phyloP scores from a whole-genome alignment of 495 filamentous ascomycete species.

The Podospora conica region DNA sequence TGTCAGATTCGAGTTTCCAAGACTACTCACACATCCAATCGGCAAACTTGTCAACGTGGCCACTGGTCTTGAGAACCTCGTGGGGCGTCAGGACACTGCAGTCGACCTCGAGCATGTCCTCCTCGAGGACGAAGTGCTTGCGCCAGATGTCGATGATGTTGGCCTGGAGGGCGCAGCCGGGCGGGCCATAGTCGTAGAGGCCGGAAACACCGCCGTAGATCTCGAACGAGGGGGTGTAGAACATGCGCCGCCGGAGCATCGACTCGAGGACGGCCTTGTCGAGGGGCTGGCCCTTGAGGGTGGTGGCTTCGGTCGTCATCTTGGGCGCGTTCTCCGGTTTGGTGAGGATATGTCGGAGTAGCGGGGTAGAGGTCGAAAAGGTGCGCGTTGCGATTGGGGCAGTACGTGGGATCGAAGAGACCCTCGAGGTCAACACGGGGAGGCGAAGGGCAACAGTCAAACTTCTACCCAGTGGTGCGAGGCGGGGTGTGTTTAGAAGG shows the following conservation, averaged over 20 bases:
- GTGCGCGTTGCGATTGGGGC: not conserved
- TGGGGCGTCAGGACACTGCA: slow-evolving; percentile 80
- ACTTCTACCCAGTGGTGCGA: slow-evolving; percentile 20
- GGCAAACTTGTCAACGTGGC: slow-evolving; percentile 95
- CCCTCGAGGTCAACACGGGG: slow-evolving; percentile 6
- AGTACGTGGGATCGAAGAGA: slow-evolving; percentile 15
- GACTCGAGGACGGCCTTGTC: slow-evolving; percentile 75
- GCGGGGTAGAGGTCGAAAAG: slow-evolving; percentile 19
- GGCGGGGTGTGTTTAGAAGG: slow-evolving; percentile 14
- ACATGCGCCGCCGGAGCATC: slow-evolving; percentile 78
- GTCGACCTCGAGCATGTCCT: slow-evolving; percentile 88
- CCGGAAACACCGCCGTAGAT: slow-evolving; percentile 84
- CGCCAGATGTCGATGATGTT: slow-evolving; percentile 90
- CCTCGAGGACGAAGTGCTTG: slow-evolving; percentile 82
- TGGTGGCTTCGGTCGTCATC: slow-evolving; percentile 60
- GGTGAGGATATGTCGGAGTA: slow-evolving; percentile 4
- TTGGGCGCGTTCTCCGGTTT: slow-evolving; percentile 21
- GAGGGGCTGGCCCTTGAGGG: slow-evolving; percentile 81
- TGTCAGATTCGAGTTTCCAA: not conserved
- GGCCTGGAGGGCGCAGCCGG: slow-evolving; percentile 69
- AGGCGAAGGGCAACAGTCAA: slow-evolving; percentile 16
- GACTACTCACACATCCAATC: slow-evolving; percentile 78
- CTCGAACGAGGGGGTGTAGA: slow-evolving; percentile 94
- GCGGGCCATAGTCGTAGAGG: slow-evolving; percentile 81
- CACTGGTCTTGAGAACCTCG: slow-evolving; percentile 89